Evolutionary conservation across 495 filamentous ascomycete species (phyloP).

Genomic region (Cenococcum geophilum): DNA sequence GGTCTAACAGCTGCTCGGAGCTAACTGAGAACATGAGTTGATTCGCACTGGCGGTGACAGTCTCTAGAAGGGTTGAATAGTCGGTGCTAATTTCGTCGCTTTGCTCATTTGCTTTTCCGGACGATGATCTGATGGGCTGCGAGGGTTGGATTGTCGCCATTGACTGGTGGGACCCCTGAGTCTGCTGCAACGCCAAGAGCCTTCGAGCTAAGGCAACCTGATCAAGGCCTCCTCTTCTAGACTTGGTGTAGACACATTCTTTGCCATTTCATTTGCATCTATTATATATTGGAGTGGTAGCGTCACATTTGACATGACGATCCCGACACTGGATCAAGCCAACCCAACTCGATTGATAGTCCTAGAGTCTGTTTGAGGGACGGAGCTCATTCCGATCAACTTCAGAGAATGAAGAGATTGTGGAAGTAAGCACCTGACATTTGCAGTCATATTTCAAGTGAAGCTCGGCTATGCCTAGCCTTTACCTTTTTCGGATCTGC

Average conservation of each 20-base stretch:
- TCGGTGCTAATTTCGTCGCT: conserved; percentile 6
- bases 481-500: no score
- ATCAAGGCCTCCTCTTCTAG: conserved; percentile 26
- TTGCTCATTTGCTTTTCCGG: neutral
- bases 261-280: conserved; percentile 25
- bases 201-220: conserved; percentile 23
- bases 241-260: conserved; percentile 23
- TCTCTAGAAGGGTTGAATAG: neutral
- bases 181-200: conserved; percentile 16
- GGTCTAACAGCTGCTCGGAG: conserved; percentile 16
- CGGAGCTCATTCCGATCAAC: neutral
- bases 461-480: no score
- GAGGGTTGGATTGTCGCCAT: neutral
- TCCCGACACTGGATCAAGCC: conserved; percentile 21
- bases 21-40: conserved; percentile 11
- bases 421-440: no score
- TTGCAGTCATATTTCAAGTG: no score
- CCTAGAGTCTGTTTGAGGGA: conserved; percentile 2
- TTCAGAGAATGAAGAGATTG: neutral
- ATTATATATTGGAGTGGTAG: conserved; percentile 14
- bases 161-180: conserved; percentile 6
- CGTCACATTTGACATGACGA: conserved; percentile 29
- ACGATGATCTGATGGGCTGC: conserved; percentile 8
- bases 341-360: conserved; percentile 15
- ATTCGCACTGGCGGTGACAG: neutral